These are phyloP conservation scores for Discostella stelligeroides DNA, from an alignment of 108 stramenopile genomes.

Conservation along the genomic window DNA sequence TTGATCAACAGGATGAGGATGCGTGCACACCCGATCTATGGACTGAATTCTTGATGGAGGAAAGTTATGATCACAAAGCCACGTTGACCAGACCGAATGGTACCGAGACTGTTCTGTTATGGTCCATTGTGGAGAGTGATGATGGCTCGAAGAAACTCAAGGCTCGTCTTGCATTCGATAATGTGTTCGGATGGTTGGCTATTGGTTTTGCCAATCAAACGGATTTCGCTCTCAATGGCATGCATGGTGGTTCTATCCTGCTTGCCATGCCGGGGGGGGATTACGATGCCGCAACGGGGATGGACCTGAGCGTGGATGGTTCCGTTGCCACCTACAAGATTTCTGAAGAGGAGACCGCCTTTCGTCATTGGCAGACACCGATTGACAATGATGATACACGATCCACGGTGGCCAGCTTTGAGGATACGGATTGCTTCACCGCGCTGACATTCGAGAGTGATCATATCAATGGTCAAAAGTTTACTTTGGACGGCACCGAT, in stretches of 20 bases:
- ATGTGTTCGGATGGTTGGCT: conserved; percentile 60
- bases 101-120: conserved; percentile 34
- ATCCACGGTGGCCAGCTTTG: conserved; percentile 15
- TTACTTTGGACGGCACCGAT: conserved; percentile 54
- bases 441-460: conserved; percentile 58
- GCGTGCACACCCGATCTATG: conserved; percentile 35
- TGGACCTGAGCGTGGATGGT: conserved; percentile 31
- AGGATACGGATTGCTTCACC: conserved; percentile 60
- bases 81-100: conserved; percentile 32
- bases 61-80: conserved; percentile 22
- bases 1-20: conserved; percentile 31
- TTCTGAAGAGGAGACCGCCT: conserved; percentile 36
- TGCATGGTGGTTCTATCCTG: conserved; percentile 54
- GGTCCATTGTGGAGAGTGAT: conserved; percentile 50
- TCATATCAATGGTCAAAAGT: conserved; percentile 47
- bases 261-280: conserved; percentile 56
- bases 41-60: conserved; percentile 23
- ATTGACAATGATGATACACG: conserved; percentile 26
- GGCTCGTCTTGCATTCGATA: conserved; percentile 52
- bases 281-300: conserved; percentile 49
- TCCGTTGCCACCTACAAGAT: conserved; percentile 55
- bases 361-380: conserved; percentile 65
- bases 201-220: conserved; percentile 48
- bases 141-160: conserved; percentile 33
- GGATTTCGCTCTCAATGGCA: conserved; percentile 46